phyloP scores from a whole-genome alignment of 257 asterid species.

The Capsicum baccatum region DNA sequence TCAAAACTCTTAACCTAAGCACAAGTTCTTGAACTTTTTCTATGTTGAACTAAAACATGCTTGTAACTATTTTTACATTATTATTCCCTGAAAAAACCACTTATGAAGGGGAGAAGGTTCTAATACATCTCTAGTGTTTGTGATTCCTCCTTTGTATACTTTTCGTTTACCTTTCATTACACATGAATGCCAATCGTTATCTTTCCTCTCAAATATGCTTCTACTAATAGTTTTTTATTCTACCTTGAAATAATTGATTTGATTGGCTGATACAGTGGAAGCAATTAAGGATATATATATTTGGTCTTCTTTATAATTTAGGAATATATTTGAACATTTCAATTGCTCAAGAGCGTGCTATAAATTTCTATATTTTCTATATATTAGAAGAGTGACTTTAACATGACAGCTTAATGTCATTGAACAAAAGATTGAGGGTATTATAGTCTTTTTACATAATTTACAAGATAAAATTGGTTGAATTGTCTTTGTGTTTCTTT shows the following conservation, averaged over 20 bases:
- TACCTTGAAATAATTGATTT: not conserved
- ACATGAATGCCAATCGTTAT: not conserved
- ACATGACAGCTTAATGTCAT: no score
- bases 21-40: not conserved
- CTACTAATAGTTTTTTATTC: not conserved
- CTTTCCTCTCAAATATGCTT: not conserved
- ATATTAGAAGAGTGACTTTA: no score
- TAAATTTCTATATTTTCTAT: not conserved
- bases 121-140: no score
- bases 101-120: no score
- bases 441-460: no score
- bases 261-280: not conserved
- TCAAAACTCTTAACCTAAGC: not conserved
- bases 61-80: not conserved
- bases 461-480: no score
- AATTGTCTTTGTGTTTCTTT: no score
- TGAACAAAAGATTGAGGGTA: no score
- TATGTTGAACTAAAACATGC: not conserved
- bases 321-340: not conserved
- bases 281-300: not conserved
- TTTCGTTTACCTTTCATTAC: not conserved
- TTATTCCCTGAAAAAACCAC: not conserved
- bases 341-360: not conserved
- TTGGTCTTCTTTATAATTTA: not conserved
- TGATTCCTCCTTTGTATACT: not conserved